Percentiles rank a stretch among this genome's conserved stretches.
phyloP scores from a whole-genome alignment of 2,329 filamentous ascomycete genomes.

The Daldinia sp. region DNA sequence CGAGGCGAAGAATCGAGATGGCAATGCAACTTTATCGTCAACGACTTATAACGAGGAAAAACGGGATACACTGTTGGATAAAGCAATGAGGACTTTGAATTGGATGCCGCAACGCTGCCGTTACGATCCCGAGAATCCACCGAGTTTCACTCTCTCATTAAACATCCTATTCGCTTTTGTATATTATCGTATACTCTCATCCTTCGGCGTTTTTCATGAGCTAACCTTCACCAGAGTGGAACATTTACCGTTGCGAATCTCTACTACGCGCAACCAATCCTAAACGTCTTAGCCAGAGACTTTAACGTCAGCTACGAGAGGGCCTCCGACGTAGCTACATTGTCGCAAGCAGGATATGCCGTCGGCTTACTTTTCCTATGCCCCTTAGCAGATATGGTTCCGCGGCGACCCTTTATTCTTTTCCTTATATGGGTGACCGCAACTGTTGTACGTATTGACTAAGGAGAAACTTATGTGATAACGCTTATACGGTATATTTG shows the following conservation, averaged over 20 bases:
- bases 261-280: slow-evolving; percentile 76
- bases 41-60: not conserved
- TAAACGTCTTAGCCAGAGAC: slow-evolving; percentile 72
- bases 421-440: slow-evolving; percentile 71
- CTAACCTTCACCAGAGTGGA: slow-evolving; percentile 48
- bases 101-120: slow-evolving; percentile 76
- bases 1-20: not conserved
- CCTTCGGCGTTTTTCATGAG: not conserved
- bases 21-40: not conserved
- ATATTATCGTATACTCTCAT: slow-evolving; percentile 27
- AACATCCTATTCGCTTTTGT: slow-evolving; percentile 79
- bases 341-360: slow-evolving; percentile 78
- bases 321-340: slow-evolving; percentile 69
- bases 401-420: slow-evolving; percentile 71
- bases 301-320: slow-evolving; percentile 73
- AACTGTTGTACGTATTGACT: slow-evolving; percentile 62
- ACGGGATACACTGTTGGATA: slow-evolving; percentile 16
- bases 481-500: not conserved
- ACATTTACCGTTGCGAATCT: slow-evolving; percentile 77
- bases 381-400: slow-evolving; percentile 72
- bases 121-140: slow-evolving; percentile 74
- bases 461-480: not conserved
- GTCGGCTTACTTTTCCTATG: slow-evolving; percentile 73
- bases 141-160: slow-evolving; percentile 73
- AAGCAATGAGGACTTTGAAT: slow-evolving; percentile 53